phyloP scores from a whole-genome alignment of 345 rosid genomes.

The Salix brachista region DNA sequence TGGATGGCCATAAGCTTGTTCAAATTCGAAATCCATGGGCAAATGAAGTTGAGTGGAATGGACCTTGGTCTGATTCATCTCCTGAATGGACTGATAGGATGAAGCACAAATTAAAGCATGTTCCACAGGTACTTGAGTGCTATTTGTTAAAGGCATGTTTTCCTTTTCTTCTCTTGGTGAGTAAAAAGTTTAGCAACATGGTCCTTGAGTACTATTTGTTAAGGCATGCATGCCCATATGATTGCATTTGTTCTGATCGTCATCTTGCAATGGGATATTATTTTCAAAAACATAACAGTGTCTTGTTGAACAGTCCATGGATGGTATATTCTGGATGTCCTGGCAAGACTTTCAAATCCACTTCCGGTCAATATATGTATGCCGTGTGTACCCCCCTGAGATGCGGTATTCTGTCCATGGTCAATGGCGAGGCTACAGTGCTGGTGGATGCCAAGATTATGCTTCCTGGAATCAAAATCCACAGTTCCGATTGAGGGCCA shows the following conservation, averaged over 20 bases:
- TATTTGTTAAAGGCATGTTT: background rate
- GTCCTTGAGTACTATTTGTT: background rate
- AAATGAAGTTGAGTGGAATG: constrained; percentile 99
- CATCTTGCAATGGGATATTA: background rate
- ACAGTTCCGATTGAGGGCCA: constrained; percentile 86
- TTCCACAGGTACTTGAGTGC: constrained; percentile 60
- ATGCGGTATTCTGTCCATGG: constrained; percentile 97
- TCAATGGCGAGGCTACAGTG: constrained; percentile 95
- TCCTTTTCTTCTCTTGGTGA: background rate
- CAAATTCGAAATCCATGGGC: constrained; percentile 99
- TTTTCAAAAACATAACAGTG: constrained; percentile 7
- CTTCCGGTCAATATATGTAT: constrained; percentile 96
- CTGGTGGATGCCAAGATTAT: constrained; percentile 99
- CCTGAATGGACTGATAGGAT: constrained; percentile 96
- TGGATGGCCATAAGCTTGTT: constrained; percentile 97
- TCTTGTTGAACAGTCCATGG: constrained; percentile 71
- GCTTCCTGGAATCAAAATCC: constrained; percentile 99
- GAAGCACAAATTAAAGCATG: constrained; percentile 92
- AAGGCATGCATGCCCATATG: background rate
- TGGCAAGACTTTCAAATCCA: constrained; percentile 99
- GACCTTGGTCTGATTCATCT: constrained; percentile 98
- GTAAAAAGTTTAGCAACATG: background rate
- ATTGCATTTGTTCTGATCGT: constrained; percentile 5
- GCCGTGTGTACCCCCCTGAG: constrained; percentile 95
- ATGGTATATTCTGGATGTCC: constrained; percentile 99